Conservation (phyloP, 2,329 filamentous ascomycete genomes). For the Penicillium sp. region DNA sequence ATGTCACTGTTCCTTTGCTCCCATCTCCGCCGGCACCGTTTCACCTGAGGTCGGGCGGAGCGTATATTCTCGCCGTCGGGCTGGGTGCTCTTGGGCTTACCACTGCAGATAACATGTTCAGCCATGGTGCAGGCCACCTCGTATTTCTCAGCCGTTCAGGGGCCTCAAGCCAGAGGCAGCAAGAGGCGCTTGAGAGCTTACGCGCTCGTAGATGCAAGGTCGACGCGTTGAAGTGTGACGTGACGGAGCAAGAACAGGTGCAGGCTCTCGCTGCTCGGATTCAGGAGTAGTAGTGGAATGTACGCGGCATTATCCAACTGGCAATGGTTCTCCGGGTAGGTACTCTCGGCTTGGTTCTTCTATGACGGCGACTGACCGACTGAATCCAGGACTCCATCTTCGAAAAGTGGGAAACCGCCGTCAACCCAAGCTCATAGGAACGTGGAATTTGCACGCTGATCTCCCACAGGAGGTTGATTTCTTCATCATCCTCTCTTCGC, state of each 20-base stretch:
- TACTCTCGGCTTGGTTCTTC: background rate
- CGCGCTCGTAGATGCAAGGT: slow-evolving; percentile 19
- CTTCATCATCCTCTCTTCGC: slow-evolving; percentile 67
- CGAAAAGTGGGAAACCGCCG: background rate
- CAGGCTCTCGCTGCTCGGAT: slow-evolving; percentile 20
- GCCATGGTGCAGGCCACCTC: slow-evolving; percentile 27
- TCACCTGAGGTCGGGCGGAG: background rate
- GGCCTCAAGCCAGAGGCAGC: slow-evolving; percentile 13
- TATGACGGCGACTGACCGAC: no score
- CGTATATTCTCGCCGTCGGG: slow-evolving; percentile 30
- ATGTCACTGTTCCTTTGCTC: background rate
- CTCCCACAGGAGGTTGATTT: slow-evolving; percentile 56
- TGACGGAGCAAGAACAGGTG: slow-evolving; percentile 22
- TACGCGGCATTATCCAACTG: slow-evolving; percentile 27
- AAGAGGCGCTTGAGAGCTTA: slow-evolving; percentile 21
- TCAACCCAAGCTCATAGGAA: no score
- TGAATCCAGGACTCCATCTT: slow-evolving; percentile 27
- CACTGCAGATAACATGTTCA: slow-evolving; percentile 24
- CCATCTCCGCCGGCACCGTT: background rate
- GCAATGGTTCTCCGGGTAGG: slow-evolving; percentile 27
- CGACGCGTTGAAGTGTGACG: slow-evolving; percentile 25
- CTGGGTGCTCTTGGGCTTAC: slow-evolving; percentile 29
- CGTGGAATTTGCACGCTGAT: slow-evolving; percentile 27
- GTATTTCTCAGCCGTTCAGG: slow-evolving; percentile 30
- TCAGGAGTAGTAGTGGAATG: slow-evolving; percentile 20